A percentile compares a stretch with the other conserved stretches of the same genome.
Evolutionary conservation across 352 stramenopile genomes (phyloP).

Genomic region (Phytophthora syringae): DNA sequence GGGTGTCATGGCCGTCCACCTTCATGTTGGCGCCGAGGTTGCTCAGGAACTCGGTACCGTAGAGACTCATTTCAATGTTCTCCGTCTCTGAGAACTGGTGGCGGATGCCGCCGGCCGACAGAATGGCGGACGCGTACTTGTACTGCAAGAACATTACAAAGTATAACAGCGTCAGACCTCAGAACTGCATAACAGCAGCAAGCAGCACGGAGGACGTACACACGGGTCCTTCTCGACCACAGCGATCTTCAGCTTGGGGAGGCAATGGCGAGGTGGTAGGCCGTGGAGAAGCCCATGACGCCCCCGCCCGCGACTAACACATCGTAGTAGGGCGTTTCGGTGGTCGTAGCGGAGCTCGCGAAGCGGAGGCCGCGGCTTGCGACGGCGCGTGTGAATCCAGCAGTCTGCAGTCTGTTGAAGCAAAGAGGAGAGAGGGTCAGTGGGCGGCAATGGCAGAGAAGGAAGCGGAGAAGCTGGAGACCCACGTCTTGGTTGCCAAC

Average conservation of each 20-base stretch:
- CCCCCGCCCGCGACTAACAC: constrained; percentile 80
- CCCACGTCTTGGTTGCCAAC: constrained; percentile 45
- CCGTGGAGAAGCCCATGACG: constrained; percentile 88
- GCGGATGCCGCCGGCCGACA: constrained; percentile 80
- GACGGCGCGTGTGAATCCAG: constrained; percentile 20
- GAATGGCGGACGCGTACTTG: constrained; percentile 81
- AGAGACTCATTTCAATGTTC: constrained; percentile 86
- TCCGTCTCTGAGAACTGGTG: constrained; percentile 82
- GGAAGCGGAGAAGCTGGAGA: not conserved
- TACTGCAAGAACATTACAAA: constrained; percentile 51
- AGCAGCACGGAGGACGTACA: constrained; percentile 40
- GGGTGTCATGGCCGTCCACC: constrained; percentile 59
- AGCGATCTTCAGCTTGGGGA: constrained; percentile 74
- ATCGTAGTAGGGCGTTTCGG: constrained; percentile 61
- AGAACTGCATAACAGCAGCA: not conserved
- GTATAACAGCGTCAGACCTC: constrained; percentile 10
- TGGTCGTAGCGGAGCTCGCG: constrained; percentile 29
- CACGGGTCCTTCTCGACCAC: constrained; percentile 75
- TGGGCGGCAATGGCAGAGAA: not conserved
- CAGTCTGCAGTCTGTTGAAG: constrained; percentile 31
- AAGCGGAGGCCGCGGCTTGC: constrained; percentile 28
- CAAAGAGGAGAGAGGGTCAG: constrained; percentile 12
- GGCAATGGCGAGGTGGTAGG: constrained; percentile 80
- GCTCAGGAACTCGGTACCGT: constrained; percentile 76
- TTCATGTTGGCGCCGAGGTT: constrained; percentile 55